These are phyloP conservation scores for Penicillium brevicompactum DNA, from an alignment of 2,329 filamentous ascomycete genomes.

Conservation along the genomic window DNA sequence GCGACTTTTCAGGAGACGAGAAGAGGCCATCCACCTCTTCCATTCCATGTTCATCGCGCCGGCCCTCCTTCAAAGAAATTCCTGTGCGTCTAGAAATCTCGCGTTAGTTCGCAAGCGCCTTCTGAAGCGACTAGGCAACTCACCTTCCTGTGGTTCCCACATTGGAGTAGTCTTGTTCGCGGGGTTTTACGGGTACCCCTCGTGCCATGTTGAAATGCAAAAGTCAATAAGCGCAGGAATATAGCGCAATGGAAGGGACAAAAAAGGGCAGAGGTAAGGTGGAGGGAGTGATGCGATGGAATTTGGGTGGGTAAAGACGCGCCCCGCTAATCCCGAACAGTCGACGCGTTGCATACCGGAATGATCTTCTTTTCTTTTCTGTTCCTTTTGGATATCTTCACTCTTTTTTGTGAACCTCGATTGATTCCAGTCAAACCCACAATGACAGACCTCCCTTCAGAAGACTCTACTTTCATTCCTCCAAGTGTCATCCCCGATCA, in stretches of 20 bases:
- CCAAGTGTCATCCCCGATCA: slow-evolving; percentile 64
- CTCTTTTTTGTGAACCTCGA: background rate
- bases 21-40: slow-evolving; percentile 85
- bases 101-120: slow-evolving; percentile 13
- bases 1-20: slow-evolving; percentile 77
- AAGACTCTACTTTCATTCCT: slow-evolving; percentile 60
- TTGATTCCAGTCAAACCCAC: background rate
- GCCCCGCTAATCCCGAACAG: slow-evolving; percentile 38
- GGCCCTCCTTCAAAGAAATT: slow-evolving; percentile 75
- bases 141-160: slow-evolving; percentile 52
- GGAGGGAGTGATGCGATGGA: slow-evolving; percentile 27
- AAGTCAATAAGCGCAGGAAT: background rate
- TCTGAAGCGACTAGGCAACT: slow-evolving; percentile 6
- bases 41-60: slow-evolving; percentile 88
- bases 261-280: slow-evolving; percentile 3
- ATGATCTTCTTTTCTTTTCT: slow-evolving; percentile 1
- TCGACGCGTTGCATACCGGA: slow-evolving; percentile 34
- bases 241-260: background rate
- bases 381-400: slow-evolving; percentile 1
- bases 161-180: slow-evolving; percentile 52
- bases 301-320: slow-evolving; percentile 23
- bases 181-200: slow-evolving; percentile 41
- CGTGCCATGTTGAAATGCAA: slow-evolving; percentile 40
- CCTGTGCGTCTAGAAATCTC: slow-evolving; percentile 75
- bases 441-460: background rate